phyloP scores from a whole-genome alignment of 2,329 filamentous ascomycete genomes.

The Colletotrichum lini region DNA sequence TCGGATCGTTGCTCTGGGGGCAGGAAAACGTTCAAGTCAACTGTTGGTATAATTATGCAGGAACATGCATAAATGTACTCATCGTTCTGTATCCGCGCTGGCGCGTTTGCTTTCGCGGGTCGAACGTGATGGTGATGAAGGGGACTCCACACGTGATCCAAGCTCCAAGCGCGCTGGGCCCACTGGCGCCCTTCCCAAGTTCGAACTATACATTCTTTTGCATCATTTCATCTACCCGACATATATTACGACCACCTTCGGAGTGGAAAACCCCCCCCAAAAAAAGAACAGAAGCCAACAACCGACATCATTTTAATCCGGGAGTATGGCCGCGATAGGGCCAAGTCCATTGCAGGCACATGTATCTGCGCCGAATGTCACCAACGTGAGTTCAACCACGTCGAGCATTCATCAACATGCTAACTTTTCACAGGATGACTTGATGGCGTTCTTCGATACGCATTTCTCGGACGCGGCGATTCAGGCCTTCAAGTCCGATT shows the following conservation, averaged over 20 bases:
- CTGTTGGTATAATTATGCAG: constrained; percentile 23
- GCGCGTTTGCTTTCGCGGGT: constrained; percentile 10
- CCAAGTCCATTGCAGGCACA: not conserved
- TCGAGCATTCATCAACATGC: constrained; percentile 14
- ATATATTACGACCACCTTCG: not conserved
- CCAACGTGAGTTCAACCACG: constrained; percentile 25
- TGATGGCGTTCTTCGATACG: constrained; percentile 69
- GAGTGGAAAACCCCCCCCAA: too few species aligned
- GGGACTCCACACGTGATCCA: constrained; percentile 39
- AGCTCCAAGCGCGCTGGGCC: constrained; percentile 34
- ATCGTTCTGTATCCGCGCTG: constrained; percentile 4
- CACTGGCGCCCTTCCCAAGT: constrained; percentile 10
- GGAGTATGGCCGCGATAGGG: constrained; percentile 9
- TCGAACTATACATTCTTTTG: not conserved
- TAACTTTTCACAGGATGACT: constrained; percentile 66
- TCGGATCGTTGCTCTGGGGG: not conserved
- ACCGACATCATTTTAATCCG: not conserved
- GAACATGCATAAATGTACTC: constrained; percentile 9
- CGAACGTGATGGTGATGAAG: constrained; percentile 17
- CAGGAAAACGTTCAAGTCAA: not conserved
- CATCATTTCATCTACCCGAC: not conserved
- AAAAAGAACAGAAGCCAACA: not conserved
- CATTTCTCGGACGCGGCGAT: constrained; percentile 70
- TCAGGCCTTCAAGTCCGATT: constrained; percentile 61
- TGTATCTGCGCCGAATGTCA: constrained; percentile 31